Evolutionary conservation across 2,329 filamentous ascomycete species (phyloP).

Genomic region (Colletotrichum gigasporum): DNA sequence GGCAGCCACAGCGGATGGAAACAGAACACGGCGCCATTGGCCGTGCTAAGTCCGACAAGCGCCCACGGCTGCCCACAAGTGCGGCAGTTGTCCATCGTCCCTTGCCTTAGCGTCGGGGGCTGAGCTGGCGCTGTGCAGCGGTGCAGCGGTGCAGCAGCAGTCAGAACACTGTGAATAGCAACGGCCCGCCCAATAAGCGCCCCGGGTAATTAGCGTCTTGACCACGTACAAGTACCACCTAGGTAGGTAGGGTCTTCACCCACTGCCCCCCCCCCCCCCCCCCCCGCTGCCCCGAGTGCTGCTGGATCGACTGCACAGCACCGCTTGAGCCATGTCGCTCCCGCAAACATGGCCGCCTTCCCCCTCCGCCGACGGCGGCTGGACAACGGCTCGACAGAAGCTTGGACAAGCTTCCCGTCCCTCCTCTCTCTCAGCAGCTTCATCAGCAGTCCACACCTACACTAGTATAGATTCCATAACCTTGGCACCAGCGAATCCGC

Average conservation of each 20-base stretch:
- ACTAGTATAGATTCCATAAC: no score
- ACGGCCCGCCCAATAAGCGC: slow-evolving; percentile 3
- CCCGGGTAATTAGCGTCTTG: no score
- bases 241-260: not conserved
- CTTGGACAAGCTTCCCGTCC: not conserved
- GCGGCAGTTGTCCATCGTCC: slow-evolving; percentile 16
- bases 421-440: not conserved
- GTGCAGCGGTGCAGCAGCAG: not conserved
- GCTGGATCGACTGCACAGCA: no score
- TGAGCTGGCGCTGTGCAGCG: slow-evolving; percentile 16
- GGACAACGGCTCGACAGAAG: slow-evolving; percentile 16
- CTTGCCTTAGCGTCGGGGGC: slow-evolving; percentile 21
- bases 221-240: no score
- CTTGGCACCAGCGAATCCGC: not conserved
- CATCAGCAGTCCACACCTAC: not conserved
- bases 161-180: slow-evolving; percentile 28
- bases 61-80: slow-evolving; percentile 1
- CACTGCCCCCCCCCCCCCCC: not conserved
- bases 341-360: not conserved
- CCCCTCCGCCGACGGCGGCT: not conserved
- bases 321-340: no score
- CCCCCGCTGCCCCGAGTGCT: not conserved
- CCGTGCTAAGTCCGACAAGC: slow-evolving; percentile 13
- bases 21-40: slow-evolving; percentile 16
- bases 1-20: no score